Base-by-base conservation (phyloP, 2,329 filamentous ascomycete genomes). In the Neofusicoccum ribis region DNA sequence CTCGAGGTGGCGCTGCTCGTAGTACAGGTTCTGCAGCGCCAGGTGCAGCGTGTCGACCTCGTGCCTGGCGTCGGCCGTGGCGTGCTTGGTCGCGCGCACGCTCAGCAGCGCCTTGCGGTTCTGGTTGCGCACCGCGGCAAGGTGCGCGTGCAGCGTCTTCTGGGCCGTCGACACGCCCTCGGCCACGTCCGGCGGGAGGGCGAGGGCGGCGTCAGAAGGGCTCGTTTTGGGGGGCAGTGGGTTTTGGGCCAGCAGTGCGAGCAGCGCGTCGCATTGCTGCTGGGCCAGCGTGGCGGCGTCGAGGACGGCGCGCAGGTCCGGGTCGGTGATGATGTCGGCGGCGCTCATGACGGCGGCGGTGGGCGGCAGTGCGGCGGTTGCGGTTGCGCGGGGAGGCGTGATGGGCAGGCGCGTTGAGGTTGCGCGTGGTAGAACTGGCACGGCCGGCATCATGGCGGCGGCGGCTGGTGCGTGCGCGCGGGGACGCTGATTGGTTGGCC, bases 11-110 rank as follows among this genome's bases (percentile, higher is more conserved):
- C 92, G 85, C 80, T 98, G 93, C 78, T 99, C 94, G 74, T 99
- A 99, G 77, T 95, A 96, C 7, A 99, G 82, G 74, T 99, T 99
- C 79, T 98, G 94, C 64, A 99, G 84, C 74, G 96, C 91, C 43
- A 99, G 84, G 75, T 98, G 93, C 67, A 99, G 83, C 58, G 89
- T 88, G 76, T 99, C 95, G 69, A 98, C 92, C 78, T 97, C 92
- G 72, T 94, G 91, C 56, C 93, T 88, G 56, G 91, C 91, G 77
- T 97, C 92, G 36, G 92, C 90, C 0, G 95, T 98, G 70, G 88
- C 83, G 62, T 90, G 84, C 77, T 98, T 98, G 14, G 93, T 97
- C 70, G 92, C 88, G 69, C 95, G 88, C 36, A 93, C 91, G 36
- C 88, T 85, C 71, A 97, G 85, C 69, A 93, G 88, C 9, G 93